These are phyloP conservation scores for Pisolithus orientalis DNA, from an alignment of 768 basidiomycete species.

Conservation along the genomic window DNA sequence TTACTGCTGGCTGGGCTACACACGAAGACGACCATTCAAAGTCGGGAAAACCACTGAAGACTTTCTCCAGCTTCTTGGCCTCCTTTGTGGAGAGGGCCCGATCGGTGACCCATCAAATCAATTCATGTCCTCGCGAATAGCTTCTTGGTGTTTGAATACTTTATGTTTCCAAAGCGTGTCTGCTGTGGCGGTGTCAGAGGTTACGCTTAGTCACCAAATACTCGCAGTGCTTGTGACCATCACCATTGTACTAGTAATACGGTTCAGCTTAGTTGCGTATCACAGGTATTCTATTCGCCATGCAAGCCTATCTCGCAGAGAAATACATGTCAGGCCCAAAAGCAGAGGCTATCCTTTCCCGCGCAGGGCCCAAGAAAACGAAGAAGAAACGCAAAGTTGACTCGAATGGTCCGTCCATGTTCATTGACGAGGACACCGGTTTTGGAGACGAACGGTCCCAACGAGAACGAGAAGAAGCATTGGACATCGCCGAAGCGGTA, in stretches of 20 bases:
- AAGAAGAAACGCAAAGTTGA: slow-evolving; percentile 64
- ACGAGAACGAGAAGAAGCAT: slow-evolving; percentile 50
- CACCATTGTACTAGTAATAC: too few species aligned
- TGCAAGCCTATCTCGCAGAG: slow-evolving; percentile 82
- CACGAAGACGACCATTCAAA: too few species aligned
- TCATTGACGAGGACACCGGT: slow-evolving; percentile 65
- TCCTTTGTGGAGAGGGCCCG: background rate
- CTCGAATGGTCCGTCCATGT: slow-evolving; percentile 24
- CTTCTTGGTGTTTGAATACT: too few species aligned
- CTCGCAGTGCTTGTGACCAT: too few species aligned
- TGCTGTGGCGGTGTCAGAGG: too few species aligned
- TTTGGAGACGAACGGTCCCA: slow-evolving; percentile 49
- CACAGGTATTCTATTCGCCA: slow-evolving; percentile 11
- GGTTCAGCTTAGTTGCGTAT: too few species aligned
- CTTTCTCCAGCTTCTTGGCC: background rate
- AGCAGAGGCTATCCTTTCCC: slow-evolving; percentile 88
- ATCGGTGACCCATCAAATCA: background rate
- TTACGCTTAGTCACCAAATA: background rate
- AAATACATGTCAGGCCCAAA: slow-evolving; percentile 97
- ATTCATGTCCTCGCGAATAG: background rate
- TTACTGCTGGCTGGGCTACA: too few species aligned
- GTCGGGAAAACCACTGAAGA: background rate
- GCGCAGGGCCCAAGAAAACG: slow-evolving; percentile 55
- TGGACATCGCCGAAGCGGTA: slow-evolving; percentile 52
- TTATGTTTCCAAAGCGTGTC: too few species aligned